Conservation (phyloP, 225 moss, liverwort and hornwort genomes). For the Thuidium tamariscinum region DNA sequence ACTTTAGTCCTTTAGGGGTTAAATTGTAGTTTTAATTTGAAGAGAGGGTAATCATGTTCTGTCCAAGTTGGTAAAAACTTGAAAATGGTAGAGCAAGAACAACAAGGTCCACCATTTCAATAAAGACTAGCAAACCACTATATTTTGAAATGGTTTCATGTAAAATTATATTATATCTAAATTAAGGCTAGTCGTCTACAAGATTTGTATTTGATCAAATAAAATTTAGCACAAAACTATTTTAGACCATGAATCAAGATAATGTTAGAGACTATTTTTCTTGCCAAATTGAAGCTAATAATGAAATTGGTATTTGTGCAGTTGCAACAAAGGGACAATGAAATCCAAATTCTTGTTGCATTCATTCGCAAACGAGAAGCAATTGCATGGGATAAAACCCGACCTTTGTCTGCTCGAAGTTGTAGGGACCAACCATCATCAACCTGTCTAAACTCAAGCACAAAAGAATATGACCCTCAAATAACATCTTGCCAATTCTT, state of each 20-base stretch:
- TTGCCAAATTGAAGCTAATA: background rate
- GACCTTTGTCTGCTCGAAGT: background rate
- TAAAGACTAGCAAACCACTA: background rate
- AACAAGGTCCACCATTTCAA: background rate
- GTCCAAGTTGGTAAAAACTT: background rate
- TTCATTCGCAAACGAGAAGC: conserved; percentile 56
- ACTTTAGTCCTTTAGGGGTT: no score
- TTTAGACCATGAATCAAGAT: background rate
- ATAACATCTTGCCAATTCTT: background rate
- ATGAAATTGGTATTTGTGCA: background rate
- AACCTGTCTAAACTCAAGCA: background rate
- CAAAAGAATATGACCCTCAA: background rate
- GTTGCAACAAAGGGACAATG: conserved; percentile 78
- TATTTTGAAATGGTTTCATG: fast-evolving
- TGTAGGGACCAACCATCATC: background rate
- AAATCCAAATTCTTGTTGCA: conserved; percentile 74
- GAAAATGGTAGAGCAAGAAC: background rate
- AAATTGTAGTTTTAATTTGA: no score
- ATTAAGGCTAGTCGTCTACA: fast-evolving
- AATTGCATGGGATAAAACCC: background rate
- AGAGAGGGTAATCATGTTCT: background rate
- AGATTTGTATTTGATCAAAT: no score
- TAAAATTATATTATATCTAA: no score
- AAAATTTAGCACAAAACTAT: no score
- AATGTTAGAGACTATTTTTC: background rate